phyloP scores from a whole-genome alignment of 306 rosid species.

The Quercus alba region DNA sequence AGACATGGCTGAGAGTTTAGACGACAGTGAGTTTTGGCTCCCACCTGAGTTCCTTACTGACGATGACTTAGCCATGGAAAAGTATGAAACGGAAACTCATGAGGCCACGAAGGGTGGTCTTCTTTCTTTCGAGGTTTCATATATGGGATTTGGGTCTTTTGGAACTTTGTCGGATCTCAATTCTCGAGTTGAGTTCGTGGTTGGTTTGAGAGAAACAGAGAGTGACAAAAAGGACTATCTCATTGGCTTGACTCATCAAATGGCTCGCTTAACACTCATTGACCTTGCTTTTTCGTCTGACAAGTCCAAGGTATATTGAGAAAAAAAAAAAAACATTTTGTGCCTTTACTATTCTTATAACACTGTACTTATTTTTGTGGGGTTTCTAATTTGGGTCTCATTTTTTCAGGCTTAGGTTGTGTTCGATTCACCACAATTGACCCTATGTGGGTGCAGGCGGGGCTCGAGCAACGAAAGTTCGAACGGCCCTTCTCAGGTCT shows the following conservation, averaged over 20 bases:
- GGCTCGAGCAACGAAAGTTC: slow-evolving; percentile 63
- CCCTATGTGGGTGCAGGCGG: slow-evolving; percentile 49
- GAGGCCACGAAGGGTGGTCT: neutral
- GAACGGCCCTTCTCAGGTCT: slow-evolving; percentile 25
- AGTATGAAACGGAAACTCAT: neutral
- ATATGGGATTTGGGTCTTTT: slow-evolving; percentile 18
- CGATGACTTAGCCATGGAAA: slow-evolving; percentile 21
- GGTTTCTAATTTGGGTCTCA: neutral
- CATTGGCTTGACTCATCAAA: slow-evolving; percentile 51
- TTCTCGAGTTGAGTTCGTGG: slow-evolving; percentile 60
- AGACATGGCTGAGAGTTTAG: slow-evolving; percentile 49
- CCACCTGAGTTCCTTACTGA: slow-evolving; percentile 72
- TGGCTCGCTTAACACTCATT: slow-evolving; percentile 48
- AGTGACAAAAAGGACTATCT: slow-evolving; percentile 72
- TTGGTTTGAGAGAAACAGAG: slow-evolving; percentile 65
- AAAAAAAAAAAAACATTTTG: neutral
- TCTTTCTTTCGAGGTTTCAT: slow-evolving; percentile 37
- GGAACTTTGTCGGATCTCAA: slow-evolving; percentile 35
- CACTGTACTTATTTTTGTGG: neutral
- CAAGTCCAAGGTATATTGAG: slow-evolving; percentile 36
- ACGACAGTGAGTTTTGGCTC: slow-evolving; percentile 75
- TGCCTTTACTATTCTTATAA: too few relatives aligned
- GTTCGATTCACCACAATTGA: slow-evolving; percentile 66
- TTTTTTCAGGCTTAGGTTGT: slow-evolving; percentile 20
- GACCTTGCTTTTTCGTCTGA: slow-evolving; percentile 7